A percentile compares a stretch with the other conserved stretches of the same genome.
Conservation (phyloP, 2,329 filamentous ascomycete genomes). For the Mariannaea elegans region DNA sequence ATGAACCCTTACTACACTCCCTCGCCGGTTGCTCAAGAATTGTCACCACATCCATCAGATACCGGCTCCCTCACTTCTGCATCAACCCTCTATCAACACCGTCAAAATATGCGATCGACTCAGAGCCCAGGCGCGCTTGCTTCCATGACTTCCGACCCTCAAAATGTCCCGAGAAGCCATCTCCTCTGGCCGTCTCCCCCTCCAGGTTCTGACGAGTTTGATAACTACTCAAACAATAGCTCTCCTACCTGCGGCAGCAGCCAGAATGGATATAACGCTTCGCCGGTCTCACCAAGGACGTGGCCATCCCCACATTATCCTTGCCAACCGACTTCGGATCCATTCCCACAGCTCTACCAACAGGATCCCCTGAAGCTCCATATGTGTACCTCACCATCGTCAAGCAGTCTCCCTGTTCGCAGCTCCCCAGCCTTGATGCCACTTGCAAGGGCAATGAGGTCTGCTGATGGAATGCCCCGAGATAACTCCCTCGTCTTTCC, state of each 20-base stretch:
- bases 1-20: conserved; percentile 38
- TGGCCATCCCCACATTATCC: conserved; percentile 45
- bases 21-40: conserved; percentile 32
- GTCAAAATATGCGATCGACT: conserved; percentile 25
- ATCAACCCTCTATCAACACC: conserved; percentile 31
- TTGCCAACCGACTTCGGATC: conserved; percentile 31
- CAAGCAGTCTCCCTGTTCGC: conserved; percentile 27
- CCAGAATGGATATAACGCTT: conserved; percentile 39
- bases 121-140: conserved; percentile 33
- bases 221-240: conserved; percentile 47
- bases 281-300: conserved; percentile 45
- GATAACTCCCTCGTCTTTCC: conserved; percentile 20
- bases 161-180: conserved; percentile 32
- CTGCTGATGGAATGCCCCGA: conserved; percentile 27
- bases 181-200: conserved; percentile 50
- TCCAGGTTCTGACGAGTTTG: conserved; percentile 48
- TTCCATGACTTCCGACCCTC: conserved; percentile 35
- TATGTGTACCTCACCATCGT: conserved; percentile 40
- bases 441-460: conserved; percentile 23
- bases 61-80: conserved; percentile 31
- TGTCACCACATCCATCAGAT: conserved; percentile 35
- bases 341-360: conserved; percentile 29
- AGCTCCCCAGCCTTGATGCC: conserved; percentile 31
- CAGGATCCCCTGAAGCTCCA: conserved; percentile 33
- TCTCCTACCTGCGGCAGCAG: conserved; percentile 42